These are phyloP conservation scores for Teratosphaeria zuluensis DNA, from an alignment of 2,329 filamentous ascomycete genomes.

Conservation along the genomic window DNA sequence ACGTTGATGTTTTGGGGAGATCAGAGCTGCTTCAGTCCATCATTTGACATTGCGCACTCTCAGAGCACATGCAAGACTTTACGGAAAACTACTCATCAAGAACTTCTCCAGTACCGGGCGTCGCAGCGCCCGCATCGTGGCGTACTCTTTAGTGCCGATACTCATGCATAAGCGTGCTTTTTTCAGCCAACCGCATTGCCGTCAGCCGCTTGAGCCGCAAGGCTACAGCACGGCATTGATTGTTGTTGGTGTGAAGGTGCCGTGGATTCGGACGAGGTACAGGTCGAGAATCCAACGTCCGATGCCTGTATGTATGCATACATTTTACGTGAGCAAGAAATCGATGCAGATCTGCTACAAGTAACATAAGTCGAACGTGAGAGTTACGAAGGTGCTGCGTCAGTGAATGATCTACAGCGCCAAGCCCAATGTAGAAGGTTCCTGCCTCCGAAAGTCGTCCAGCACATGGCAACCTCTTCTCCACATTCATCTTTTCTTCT, in stretches of 20 bases:
- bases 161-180: not conserved
- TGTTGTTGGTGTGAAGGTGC: not conserved
- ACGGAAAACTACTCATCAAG: not conserved
- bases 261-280: not conserved
- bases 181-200: not conserved
- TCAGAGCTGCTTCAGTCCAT: no score
- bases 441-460: not conserved
- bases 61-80: not conserved
- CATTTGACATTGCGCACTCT: not conserved
- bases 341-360: no score
- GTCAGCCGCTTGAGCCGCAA: not conserved
- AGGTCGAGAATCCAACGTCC: not conserved
- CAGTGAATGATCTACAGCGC: not conserved
- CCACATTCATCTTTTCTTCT: not conserved
- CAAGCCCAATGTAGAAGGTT: not conserved
- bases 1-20: no score
- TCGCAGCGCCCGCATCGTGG: not conserved
- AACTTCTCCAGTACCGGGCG: not conserved
- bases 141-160: not conserved
- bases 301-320: not conserved
- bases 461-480: not conserved
- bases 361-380: no score
- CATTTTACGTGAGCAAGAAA: not conserved
- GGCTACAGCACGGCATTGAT: not conserved
- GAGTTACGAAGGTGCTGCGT: not conserved